phyloP scores from a whole-genome alignment of 164 flowering plant species.

The Berberis vulgaris region DNA sequence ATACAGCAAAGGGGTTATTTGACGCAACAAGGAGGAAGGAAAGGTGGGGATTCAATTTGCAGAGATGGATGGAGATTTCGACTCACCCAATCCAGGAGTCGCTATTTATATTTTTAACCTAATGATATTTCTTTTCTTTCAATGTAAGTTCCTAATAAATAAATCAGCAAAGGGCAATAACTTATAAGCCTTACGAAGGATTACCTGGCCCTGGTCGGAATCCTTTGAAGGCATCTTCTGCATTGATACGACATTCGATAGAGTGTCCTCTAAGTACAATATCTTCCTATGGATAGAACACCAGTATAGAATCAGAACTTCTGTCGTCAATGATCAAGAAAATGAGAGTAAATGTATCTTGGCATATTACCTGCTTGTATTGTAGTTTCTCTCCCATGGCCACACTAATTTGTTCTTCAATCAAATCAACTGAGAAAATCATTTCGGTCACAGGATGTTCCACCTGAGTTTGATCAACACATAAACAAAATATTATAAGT shows the following conservation, averaged over 20 bases:
- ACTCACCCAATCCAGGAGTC: too few species aligned
- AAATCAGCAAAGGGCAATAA: not conserved
- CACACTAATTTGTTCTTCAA: conserved; percentile 95
- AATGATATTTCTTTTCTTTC: too few species aligned
- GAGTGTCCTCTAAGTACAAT: conserved; percentile 96
- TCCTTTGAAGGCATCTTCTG: conserved; percentile 94
- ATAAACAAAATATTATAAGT: too few species aligned
- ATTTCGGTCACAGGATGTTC: conserved; percentile 99
- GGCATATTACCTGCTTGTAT: conserved; percentile 63
- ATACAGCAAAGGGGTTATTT: too few species aligned
- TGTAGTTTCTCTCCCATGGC: conserved; percentile 88
- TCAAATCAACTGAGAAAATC: conserved; percentile 92
- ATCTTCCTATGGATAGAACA: conserved; percentile 60
- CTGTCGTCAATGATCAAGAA: not conserved
- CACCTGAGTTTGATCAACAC: conserved; percentile 37
- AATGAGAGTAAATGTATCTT: not conserved
- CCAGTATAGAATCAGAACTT: not conserved
- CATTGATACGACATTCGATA: conserved; percentile 98
- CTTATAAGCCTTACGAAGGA: not conserved
- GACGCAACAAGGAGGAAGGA: too few species aligned
- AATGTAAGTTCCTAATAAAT: not conserved
- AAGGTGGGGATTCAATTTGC: too few species aligned
- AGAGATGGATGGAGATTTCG: too few species aligned
- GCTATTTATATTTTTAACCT: too few species aligned
- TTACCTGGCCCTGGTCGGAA: conserved; percentile 98